A percentile compares a stretch with the other conserved stretches of the same genome.
phyloP scores from a whole-genome alignment of 139 green algal genomes.

The Chlorella sp. region DNA sequence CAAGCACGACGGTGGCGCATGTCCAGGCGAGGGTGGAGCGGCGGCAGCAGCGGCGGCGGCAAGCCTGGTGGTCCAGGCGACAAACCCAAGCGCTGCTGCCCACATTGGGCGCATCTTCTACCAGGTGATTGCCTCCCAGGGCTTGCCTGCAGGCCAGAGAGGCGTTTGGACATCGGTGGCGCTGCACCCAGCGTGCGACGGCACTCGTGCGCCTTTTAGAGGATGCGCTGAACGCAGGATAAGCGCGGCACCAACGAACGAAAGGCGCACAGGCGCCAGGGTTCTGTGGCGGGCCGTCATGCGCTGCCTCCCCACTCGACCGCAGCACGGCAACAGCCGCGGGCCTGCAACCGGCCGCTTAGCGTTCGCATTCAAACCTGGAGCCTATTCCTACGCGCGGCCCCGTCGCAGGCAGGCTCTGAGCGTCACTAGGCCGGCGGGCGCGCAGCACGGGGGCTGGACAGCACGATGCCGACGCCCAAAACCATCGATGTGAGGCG shows the following conservation, averaged over 20 bases:
- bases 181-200: background rate
- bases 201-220: background rate
- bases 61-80: background rate
- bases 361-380: background rate
- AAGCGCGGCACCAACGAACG: no score
- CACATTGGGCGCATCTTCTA: no score
- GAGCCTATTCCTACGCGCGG: no score
- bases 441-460: background rate
- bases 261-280: no score
- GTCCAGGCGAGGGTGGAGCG: no score
- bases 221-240: no score
- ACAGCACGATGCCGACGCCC: constrained; percentile 8
- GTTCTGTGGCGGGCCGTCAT: no score
- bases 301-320: background rate
- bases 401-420: background rate
- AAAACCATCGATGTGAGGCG: constrained; percentile 14
- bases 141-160: constrained; percentile 31
- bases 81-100: background rate
- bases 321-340: background rate
- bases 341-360: background rate
- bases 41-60: background rate
- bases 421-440: background rate
- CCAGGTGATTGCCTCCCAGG: background rate
- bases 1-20: no score
- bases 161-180: background rate